A percentile compares a stretch with the other conserved stretches of the same genome.
phyloP scores from a whole-genome alignment of 2,329 filamentous ascomycete species.

The Pyricularia sp. region DNA sequence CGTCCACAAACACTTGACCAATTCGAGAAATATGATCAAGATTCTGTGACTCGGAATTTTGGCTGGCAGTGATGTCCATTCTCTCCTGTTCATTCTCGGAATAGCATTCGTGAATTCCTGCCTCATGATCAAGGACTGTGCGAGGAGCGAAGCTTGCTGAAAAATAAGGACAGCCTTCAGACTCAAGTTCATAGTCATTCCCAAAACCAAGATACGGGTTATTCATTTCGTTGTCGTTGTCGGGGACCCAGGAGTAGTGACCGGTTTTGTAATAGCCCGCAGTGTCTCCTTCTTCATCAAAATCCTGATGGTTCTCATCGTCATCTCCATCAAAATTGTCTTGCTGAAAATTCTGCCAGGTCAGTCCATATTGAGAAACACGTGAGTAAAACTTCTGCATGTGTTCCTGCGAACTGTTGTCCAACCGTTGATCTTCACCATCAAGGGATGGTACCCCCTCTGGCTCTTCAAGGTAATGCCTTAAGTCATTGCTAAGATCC shows the following conservation, averaged over 20 bases:
- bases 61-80: neutral
- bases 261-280: neutral
- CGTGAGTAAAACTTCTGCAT: neutral
- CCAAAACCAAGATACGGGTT: neutral
- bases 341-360: neutral
- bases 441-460: neutral
- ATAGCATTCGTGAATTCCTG: neutral
- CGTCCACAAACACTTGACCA: neutral
- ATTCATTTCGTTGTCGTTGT: neutral
- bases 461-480: neutral
- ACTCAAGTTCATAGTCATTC: neutral
- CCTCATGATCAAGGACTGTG: neutral
- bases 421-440: neutral
- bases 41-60: neutral
- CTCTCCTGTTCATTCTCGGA: neutral
- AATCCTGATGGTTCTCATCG: neutral
- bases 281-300: neutral
- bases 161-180: neutral
- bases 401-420: neutral
- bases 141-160: neutral
- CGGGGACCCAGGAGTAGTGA: neutral
- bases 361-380: neutral
- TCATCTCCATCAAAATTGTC: neutral
- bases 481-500: neutral
- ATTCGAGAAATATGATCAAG: neutral